These are phyloP conservation scores for Beta corolliflora DNA, from an alignment of 179 eudicot genomes.

Conservation along the genomic window DNA sequence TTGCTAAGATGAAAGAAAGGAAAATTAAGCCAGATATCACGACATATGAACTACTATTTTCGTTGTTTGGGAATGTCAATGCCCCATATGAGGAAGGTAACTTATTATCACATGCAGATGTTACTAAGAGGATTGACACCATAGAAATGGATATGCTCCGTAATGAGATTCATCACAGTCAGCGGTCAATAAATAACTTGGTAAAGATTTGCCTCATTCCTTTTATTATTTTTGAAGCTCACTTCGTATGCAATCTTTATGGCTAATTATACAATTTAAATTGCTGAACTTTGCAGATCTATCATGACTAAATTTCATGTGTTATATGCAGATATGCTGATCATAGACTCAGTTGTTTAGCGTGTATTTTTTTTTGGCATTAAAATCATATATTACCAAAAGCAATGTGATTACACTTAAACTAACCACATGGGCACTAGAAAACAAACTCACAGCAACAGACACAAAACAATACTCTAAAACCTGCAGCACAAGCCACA, in stretches of 20 bases:
- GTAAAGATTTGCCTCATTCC: constrained; percentile 37
- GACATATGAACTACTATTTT: constrained; percentile 79
- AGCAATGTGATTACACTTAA: too few relatives aligned
- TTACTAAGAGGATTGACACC: constrained; percentile 63
- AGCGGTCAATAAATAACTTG: constrained; percentile 56
- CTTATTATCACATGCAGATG: constrained; percentile 60
- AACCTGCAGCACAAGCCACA: too few relatives aligned
- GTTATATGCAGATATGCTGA: neutral
- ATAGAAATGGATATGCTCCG: constrained; percentile 81
- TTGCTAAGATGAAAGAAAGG: constrained; percentile 69
- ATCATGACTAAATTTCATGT: neutral
- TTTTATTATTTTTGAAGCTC: constrained; percentile 5
- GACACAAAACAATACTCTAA: too few relatives aligned
- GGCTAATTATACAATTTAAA: constrained; percentile 1
- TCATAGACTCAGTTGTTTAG: neutral
- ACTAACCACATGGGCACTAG: too few relatives aligned
- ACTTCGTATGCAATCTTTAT: constrained; percentile 2
- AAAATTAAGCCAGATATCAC: constrained; percentile 53
- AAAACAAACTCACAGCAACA: too few relatives aligned
- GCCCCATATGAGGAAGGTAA: constrained; percentile 85
- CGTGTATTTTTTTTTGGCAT: too few relatives aligned
- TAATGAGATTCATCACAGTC: constrained; percentile 74
- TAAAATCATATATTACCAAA: too few relatives aligned
- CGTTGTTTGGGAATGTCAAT: constrained; percentile 82
- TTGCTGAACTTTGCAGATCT: neutral